Percentiles rank a stretch among this genome's conserved stretches.
Evolutionary conservation across 2,329 filamentous ascomycete species (phyloP).

Genomic region (Sporothrix inflata): DNA sequence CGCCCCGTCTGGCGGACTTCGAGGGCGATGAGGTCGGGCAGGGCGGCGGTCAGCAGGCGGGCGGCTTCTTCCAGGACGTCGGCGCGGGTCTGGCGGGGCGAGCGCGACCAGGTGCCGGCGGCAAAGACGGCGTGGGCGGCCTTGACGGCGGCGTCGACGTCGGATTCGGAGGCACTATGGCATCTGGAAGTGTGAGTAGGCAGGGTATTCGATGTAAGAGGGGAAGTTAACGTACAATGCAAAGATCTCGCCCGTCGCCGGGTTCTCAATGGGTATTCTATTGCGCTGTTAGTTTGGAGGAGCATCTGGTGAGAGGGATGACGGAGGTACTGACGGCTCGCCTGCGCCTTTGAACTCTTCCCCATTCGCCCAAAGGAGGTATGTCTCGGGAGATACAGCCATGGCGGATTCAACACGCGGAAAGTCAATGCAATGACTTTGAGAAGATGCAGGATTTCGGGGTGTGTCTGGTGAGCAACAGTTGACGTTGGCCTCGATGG

Average conservation of each 20-base stretch:
- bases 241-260: conserved; percentile 37
- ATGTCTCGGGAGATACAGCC: not conserved
- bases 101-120: conserved; percentile 59
- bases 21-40: conserved; percentile 61
- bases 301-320: not conserved
- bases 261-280: conserved; percentile 39
- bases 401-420: not conserved
- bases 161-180: conserved; percentile 50
- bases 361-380: conserved; percentile 34
- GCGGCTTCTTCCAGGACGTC: conserved; percentile 65
- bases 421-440: too few relatives aligned
- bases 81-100: conserved; percentile 61
- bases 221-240: conserved; percentile 36
- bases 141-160: conserved; percentile 49
- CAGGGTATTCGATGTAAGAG: too few relatives aligned
- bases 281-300: not conserved
- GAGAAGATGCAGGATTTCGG: too few relatives aligned
- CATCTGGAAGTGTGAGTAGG: conserved; percentile 43
- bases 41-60: conserved; percentile 52
- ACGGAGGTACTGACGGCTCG: conserved; percentile 32
- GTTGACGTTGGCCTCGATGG: not conserved
- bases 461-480: too few relatives aligned
- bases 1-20: conserved; percentile 72
- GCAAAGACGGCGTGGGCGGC: conserved; percentile 52
- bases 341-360: conserved; percentile 31